Evolutionary conservation across 441 rosid genomes (phyloP).

Genomic region (Mallotus repandus): DNA sequence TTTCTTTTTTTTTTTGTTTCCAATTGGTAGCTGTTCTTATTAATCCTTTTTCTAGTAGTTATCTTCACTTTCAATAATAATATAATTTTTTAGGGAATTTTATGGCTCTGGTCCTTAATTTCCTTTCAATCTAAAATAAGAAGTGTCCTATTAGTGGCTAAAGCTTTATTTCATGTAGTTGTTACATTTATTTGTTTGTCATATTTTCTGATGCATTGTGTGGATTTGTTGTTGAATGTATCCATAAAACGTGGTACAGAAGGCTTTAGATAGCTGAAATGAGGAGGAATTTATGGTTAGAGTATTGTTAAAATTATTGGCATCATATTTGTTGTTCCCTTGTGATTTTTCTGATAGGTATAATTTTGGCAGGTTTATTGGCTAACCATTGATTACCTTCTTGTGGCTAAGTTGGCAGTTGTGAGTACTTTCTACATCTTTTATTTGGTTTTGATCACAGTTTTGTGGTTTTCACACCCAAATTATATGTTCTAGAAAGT

Average conservation of each 20-base stretch:
- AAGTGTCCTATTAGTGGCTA: neutral
- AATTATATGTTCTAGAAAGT: neutral
- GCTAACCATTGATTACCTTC: constrained; percentile 85
- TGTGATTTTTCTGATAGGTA: constrained; percentile 13
- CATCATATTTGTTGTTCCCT: constrained; percentile 10
- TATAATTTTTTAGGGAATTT: neutral
- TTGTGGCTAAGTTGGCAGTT: constrained; percentile 81
- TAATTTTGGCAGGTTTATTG: constrained; percentile 76
- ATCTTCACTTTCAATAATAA: neutral
- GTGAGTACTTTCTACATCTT: constrained; percentile 42
- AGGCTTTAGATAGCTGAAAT: neutral
- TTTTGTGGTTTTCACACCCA: constrained; percentile 1
- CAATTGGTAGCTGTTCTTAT: neutral
- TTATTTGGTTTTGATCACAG: neutral
- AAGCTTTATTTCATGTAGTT: neutral
- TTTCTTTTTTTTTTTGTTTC: neutral
- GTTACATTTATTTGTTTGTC: neutral
- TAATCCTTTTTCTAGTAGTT: neutral
- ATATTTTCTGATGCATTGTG: neutral
- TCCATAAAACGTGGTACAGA: no score
- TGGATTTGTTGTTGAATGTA: no score
- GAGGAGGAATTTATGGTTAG: neutral
- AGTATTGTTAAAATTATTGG: neutral
- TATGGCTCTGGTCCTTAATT: neutral
- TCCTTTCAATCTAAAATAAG: neutral